These are phyloP conservation scores for Neonectria coccinea DNA, from an alignment of 2,329 filamentous ascomycete species.

Conservation along the genomic window DNA sequence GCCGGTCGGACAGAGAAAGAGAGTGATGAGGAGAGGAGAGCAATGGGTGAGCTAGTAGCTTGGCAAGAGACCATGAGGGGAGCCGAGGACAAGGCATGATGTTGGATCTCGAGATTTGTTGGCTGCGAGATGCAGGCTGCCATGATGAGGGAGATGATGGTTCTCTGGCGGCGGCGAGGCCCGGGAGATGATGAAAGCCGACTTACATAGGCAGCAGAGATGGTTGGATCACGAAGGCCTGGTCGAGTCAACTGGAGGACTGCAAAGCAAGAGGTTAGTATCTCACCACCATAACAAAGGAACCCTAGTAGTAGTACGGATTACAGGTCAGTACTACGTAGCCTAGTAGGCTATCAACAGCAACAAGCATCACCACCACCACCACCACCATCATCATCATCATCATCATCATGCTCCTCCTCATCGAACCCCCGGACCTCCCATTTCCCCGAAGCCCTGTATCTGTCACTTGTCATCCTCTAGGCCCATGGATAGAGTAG, in stretches of 20 bases:
- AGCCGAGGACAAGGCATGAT: slow-evolving; percentile 10
- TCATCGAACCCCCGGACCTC: slow-evolving; percentile 1
- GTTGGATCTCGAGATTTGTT: slow-evolving; percentile 10
- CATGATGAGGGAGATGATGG: slow-evolving; percentile 10
- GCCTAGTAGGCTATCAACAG: slow-evolving; percentile 2
- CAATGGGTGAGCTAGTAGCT: slow-evolving; percentile 1
- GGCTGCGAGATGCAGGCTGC: not conserved
- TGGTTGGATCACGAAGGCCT: slow-evolving; percentile 20
- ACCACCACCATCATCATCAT: slow-evolving; percentile 1
- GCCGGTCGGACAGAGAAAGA: not conserved
- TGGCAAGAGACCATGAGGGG: not conserved
- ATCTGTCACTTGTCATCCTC: slow-evolving; percentile 21
- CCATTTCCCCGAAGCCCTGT: slow-evolving; percentile 13
- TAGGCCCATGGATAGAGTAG: slow-evolving; percentile 15
- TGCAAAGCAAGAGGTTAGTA: slow-evolving; percentile 7
- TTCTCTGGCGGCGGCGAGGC: slow-evolving; percentile 2
- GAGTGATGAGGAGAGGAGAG: not conserved
- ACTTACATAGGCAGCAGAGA: not conserved
- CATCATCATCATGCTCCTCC: slow-evolving; percentile 7
- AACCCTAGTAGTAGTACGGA: slow-evolving; percentile 11
- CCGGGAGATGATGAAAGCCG: not conserved
- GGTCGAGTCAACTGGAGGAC: not conserved
- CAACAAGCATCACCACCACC: not conserved
- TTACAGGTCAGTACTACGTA: not conserved
- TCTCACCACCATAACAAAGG: not conserved